Evolutionary conservation across 176 grass and related monocot species (phyloP).

Genomic region (Paspalum vaginatum): DNA sequence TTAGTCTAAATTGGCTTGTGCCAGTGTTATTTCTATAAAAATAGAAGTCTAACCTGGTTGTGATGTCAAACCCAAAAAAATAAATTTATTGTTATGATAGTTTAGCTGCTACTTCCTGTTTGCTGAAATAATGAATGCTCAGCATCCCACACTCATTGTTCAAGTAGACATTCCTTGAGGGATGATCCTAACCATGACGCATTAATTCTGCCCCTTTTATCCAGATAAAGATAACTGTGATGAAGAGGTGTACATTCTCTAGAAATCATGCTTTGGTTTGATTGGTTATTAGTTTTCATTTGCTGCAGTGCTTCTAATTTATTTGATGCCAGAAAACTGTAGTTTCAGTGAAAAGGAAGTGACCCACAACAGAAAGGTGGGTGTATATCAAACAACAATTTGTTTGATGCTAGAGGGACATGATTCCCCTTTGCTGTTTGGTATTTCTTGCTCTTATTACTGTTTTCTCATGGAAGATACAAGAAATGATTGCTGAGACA

Average conservation of each 20-base stretch:
- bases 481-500: too few relatives aligned
- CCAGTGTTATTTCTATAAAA: too few relatives aligned
- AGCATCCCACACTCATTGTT: background rate
- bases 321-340: background rate
- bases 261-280: background rate
- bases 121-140: background rate
- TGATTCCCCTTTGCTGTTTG: too few relatives aligned
- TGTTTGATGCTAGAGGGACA: too few relatives aligned
- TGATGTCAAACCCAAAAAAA: too few relatives aligned
- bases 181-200: background rate
- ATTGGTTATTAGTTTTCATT: background rate
- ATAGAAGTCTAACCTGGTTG: too few relatives aligned
- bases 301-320: background rate
- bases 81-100: too few relatives aligned
- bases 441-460: too few relatives aligned
- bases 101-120: too few relatives aligned
- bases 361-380: background rate
- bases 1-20: too few relatives aligned
- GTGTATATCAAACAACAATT: too few relatives aligned
- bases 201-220: background rate
- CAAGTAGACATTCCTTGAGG: slow-evolving; percentile 1
- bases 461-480: too few relatives aligned
- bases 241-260: background rate
- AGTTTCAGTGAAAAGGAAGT: background rate
- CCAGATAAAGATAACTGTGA: background rate